Evolutionary conservation across 2,329 filamentous ascomycete species (phyloP), one percentile per base, ranked within the genome.

Genomic region (Hortaea sp.): DNA sequence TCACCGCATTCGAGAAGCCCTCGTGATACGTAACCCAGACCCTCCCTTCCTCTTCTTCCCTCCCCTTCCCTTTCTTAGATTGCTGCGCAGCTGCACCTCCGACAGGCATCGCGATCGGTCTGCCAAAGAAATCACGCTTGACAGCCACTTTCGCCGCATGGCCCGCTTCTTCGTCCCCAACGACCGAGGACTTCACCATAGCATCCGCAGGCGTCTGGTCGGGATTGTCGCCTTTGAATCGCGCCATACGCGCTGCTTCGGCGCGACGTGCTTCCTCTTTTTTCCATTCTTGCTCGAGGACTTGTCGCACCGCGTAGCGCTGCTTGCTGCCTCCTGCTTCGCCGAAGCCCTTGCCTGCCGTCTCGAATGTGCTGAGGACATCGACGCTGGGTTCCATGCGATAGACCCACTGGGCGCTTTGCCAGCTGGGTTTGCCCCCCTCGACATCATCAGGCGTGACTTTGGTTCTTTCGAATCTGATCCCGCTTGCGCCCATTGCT

Each of bases 381-480:
- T 98, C 92, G n/a, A 98, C 74, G 1, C 79, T 73, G 76, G 92
- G 92, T 60, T 97, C 90, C 86, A 98, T 89, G 44, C 92, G 81
- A 66, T 94, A 97, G 6, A 94, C 82, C 76, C 82, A 97, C 48
- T 59, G 65, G 32, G 37, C 34, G 47, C 39, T 13, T 52, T 49
- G 34, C 45, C 50, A 40, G 42, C 47, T 28, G 40, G 31, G 29
- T 13, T 40, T 44, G 6, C 42, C 39, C 4, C 48, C 41, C 12
- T 34, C 75, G 32, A 85, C 83, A 9, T 74, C 74, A 59, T 94
- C 88, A 29, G 44, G 46, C 10, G 48, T 44, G 39, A 97, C 78
- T 57, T 82, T 81, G 9, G 85, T 84, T 59, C 82, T 84, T 54
- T 94, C 85, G 62, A 97, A 84, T 2, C 77, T 75, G 11, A 97